Percentiles rank a stretch among this genome's conserved stretches.
Evolutionary conservation across 805 yeast genomes (phyloP).

Genomic region (Suhomyces sp.): DNA sequence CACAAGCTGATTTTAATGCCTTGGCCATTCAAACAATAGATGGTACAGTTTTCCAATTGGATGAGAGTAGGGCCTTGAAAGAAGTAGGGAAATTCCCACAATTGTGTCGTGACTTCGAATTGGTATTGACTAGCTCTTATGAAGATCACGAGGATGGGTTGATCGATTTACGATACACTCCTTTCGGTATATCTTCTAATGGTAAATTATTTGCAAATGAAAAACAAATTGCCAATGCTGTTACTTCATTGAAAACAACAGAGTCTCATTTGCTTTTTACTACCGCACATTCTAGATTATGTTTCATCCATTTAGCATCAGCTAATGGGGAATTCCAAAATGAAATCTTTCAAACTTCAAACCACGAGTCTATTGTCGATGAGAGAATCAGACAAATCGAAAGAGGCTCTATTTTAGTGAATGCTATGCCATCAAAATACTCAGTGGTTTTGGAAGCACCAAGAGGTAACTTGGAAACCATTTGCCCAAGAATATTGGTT

Average conservation of each 20-base stretch:
- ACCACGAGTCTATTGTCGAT: constrained; percentile 41
- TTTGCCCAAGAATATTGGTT: constrained; percentile 90
- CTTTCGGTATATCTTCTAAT: constrained; percentile 71
- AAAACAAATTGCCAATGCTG: constrained; percentile 62
- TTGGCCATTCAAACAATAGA: constrained; percentile 62
- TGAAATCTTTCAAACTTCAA: constrained; percentile 29
- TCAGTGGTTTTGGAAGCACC: constrained; percentile 90
- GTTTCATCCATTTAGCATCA: constrained; percentile 70
- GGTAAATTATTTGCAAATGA: constrained; percentile 74
- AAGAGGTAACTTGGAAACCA: constrained; percentile 93
- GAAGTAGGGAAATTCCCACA: constrained; percentile 61
- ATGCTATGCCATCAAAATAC: constrained; percentile 77
- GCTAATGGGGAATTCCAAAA: constrained; percentile 32
- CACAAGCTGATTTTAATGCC: constrained; percentile 51
- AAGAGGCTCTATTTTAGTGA: constrained; percentile 83
- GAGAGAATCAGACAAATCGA: constrained; percentile 89
- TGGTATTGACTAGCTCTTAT: constrained; percentile 28
- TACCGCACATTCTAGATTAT: constrained; percentile 80
- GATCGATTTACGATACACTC: constrained; percentile 25
- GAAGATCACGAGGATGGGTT: constrained; percentile 21
- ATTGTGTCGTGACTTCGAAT: constrained; percentile 59
- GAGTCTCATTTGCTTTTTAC: constrained; percentile 76
- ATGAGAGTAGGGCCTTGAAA: constrained; percentile 24
- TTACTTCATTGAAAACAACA: constrained; percentile 76
- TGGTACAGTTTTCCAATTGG: constrained; percentile 52